Conservation (phyloP, 2,329 filamentous ascomycete genomes). For the Colletotrichum incanum region DNA sequence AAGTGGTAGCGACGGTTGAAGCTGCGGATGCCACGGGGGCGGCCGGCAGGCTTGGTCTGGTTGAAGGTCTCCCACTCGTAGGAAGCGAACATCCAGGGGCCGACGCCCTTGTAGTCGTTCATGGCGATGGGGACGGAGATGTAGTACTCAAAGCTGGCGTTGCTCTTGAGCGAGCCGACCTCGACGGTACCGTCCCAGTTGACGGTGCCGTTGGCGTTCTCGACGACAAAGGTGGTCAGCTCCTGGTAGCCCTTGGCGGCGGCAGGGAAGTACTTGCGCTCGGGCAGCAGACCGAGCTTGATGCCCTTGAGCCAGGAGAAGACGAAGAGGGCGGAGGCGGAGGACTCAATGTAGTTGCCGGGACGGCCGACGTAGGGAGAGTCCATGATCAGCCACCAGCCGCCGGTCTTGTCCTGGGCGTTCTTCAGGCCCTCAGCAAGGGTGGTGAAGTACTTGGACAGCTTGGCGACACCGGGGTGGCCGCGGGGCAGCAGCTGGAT, state of each 20-base stretch:
- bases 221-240: slow-evolving; percentile 61
- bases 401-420: slow-evolving; percentile 61
- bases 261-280: slow-evolving; percentile 58
- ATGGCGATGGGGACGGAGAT: slow-evolving; percentile 25
- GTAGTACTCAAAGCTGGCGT: slow-evolving; percentile 63
- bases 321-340: slow-evolving; percentile 71
- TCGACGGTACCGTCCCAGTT: slow-evolving; percentile 67
- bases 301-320: slow-evolving; percentile 61
- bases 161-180: slow-evolving; percentile 66
- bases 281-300: slow-evolving; percentile 50
- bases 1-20: slow-evolving; percentile 36
- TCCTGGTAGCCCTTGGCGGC: slow-evolving; percentile 54
- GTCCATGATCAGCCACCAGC: slow-evolving; percentile 73
- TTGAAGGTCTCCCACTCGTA: slow-evolving; percentile 46
- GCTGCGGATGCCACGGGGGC: slow-evolving; percentile 20
- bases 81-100: slow-evolving; percentile 45
- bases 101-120: slow-evolving; percentile 46
- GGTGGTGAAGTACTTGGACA: slow-evolving; percentile 58
- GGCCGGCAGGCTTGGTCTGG: slow-evolving; percentile 23
- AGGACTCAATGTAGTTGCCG: slow-evolving; percentile 75
- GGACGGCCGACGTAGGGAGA: slow-evolving; percentile 60
- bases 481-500: slow-evolving; percentile 61
- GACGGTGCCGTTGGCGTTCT: slow-evolving; percentile 64
- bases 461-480: slow-evolving; percentile 55
- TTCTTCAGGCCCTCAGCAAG: slow-evolving; percentile 60